phyloP scores from a whole-genome alignment of 1,284 basidiomycete genomes.

The Phaffia rhodozyma region DNA sequence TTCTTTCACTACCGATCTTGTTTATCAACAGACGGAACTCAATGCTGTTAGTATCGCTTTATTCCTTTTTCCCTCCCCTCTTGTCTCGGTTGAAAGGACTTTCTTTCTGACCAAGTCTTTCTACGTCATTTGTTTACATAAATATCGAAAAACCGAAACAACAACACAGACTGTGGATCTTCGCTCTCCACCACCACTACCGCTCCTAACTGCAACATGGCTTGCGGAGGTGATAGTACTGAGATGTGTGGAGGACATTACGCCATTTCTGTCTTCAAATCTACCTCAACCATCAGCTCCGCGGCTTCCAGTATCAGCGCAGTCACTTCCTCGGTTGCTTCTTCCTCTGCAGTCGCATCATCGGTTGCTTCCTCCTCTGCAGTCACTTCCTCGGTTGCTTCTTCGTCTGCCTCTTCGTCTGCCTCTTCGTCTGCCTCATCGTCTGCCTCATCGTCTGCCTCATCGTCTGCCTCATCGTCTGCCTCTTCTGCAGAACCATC shows the following conservation, averaged over 20 bases:
- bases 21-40: slow-evolving; percentile 1
- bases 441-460: background rate
- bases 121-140: too few relatives aligned
- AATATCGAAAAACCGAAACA: too few relatives aligned
- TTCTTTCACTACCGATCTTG: background rate
- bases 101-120: too few relatives aligned
- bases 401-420: background rate
- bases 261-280: background rate
- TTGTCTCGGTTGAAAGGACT: background rate
- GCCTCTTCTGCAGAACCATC: background rate
- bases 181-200: background rate
- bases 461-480: background rate
- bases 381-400: background rate
- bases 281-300: background rate
- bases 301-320: background rate
- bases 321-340: background rate
- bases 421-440: background rate
- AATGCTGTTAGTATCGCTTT: background rate
- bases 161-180: too few relatives aligned
- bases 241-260: slow-evolving; percentile 3
- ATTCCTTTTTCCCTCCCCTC: background rate
- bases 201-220: slow-evolving; percentile 7
- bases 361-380: background rate
- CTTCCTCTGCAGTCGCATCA: background rate
- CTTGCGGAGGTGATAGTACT: background rate